Evolutionary conservation across 2,329 filamentous ascomycete genomes (phyloP), one percentile per base, ranked within the genome.

Genomic region (Neoarthrinium moseri): DNA sequence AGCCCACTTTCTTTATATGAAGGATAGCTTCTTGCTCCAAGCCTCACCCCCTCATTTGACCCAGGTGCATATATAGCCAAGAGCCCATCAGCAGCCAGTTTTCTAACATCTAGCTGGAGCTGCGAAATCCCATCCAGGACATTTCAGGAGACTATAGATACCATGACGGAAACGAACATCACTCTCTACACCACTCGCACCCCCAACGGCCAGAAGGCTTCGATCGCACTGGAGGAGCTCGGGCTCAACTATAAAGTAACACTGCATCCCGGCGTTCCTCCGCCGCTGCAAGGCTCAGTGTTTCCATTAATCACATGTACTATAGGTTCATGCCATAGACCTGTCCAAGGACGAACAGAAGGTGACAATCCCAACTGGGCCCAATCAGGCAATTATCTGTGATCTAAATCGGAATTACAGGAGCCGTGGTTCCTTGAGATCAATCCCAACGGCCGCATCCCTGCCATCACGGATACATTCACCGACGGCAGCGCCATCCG

Each of bases 401-500:
- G n/a, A n/a, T n/a, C n/a, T n/a, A n/a, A n/a, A n/a, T n/a, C n/a
- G n/a, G n/a, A n/a, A n/a, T n/a, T n/a, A n/a, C n/a, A n/a, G n/a
- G n/a, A n/a, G n/a, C n/a, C n/a, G n/a, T 60, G 55, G 57, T 59
- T 38, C 38, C 26, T 27, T 20, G 44, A 50, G 26, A 55, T 58
- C 42, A 58, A 59, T 38, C 58, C 56, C 5, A 58, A 59, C 35
- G 51, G 57, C 18, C 43, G 45, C 5, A 34, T 56, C 11, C 56
- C 56, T 4, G 56, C 56, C 23, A 47, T 61, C 38, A 49, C 57
- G 5, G 56, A 61, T 35, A 45, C 54, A 22, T 54, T 55, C 22
- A 52, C 55, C 4, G 54, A 58, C 48, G 54, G 53, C 10, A 53
- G 50, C 2, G 47, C 51, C 5, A 51, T 56, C 20, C 56, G 34